These are phyloP conservation scores for Pharnaceum exiguum DNA, from an alignment of 148 eudicot species.

Conservation along the genomic window DNA sequence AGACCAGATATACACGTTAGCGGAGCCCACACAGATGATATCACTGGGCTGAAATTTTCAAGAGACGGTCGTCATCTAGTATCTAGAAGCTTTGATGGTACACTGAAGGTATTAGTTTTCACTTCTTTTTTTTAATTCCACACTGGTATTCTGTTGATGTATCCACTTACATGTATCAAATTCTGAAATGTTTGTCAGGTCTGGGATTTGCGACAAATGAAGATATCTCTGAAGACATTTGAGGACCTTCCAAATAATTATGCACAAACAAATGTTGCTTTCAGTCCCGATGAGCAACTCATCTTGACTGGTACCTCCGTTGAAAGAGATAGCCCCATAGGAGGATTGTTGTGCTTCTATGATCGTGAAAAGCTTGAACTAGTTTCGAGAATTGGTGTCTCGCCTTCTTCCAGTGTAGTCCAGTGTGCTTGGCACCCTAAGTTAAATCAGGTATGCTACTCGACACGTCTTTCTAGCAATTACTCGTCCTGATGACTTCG, in stretches of 20 bases:
- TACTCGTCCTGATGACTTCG: not conserved
- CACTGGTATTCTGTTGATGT: not conserved
- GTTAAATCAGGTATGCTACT: slow-evolving; percentile 73
- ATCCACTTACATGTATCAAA: not conserved
- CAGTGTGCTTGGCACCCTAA: slow-evolving; percentile 98
- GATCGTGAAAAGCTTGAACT: slow-evolving; percentile 79
- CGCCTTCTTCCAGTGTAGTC: slow-evolving; percentile 79
- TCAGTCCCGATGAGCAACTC: slow-evolving; percentile 87
- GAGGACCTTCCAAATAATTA: slow-evolving; percentile 88
- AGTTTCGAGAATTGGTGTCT: slow-evolving; percentile 84
- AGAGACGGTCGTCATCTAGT: slow-evolving; percentile 69
- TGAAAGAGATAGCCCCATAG: slow-evolving; percentile 77
- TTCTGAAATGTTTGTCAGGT: slow-evolving; percentile 40
- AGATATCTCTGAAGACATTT: slow-evolving; percentile 63
- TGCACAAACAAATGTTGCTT: slow-evolving; percentile 81
- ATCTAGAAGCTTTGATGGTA: slow-evolving; percentile 85
- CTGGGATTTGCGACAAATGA: slow-evolving; percentile 94
- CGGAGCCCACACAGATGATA: slow-evolving; percentile 83
- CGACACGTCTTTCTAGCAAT: not conserved
- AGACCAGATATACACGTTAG: slow-evolving; percentile 73
- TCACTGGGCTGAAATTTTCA: slow-evolving; percentile 83
- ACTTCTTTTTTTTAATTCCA: not conserved
- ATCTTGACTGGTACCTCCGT: slow-evolving; percentile 91
- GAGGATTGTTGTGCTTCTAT: slow-evolving; percentile 80
- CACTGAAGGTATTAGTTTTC: slow-evolving; percentile 90